Base-by-base conservation (phyloP, 2,329 filamentous ascomycete genomes). In the Ceratocystis colombiana region DNA sequence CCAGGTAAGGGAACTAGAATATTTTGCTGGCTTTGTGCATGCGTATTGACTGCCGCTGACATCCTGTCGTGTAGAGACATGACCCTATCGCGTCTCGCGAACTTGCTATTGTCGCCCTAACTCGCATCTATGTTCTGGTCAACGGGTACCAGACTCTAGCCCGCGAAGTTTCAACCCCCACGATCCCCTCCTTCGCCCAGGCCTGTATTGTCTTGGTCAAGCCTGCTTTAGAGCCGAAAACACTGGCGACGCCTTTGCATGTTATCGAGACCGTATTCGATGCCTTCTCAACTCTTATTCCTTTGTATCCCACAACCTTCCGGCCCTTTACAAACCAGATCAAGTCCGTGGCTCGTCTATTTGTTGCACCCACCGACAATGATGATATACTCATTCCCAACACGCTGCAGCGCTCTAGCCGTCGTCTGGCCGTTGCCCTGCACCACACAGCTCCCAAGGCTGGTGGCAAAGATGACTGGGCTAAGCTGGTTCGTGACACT, bases 131-230 rank as follows among this genome's bases (percentile, higher is more conserved):
- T 76, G 82, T 85, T 70, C 82, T 94, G 45, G 88, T 92, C 50
- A 89, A 91, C 72, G 84, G 87, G 46, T 91, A 91, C 72, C 89
- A 88, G 68, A 94, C 90, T 7, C 79, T 96, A 64, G 80, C 93
- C 57, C 83, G 93, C 71, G 92, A 96, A 73, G 89, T 96, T 68
- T 92, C 89, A 0, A 96, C 91, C 0, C 90, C 90, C 2, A 89
- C 85, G 2, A 77, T 96, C 22, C 85, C 89, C 1, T 77, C 82
- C 1, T 96, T 93, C 71, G 81, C 92, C 59, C 85, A 84, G 0
- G 80, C 87, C 2, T 90, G 88, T 71, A 75, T 96, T 57, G 85
- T 87, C 71, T 79, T 93, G 57, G 76, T 83, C 72, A 79, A 84
- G 70, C 73, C 76, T 0, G 74, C 78, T 1, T 75, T 74, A 30